Percentiles rank a stretch among this genome's conserved stretches.
Conservation (phyloP, 2,329 filamentous ascomycete species). For the Phaeosphaeria sp. region DNA sequence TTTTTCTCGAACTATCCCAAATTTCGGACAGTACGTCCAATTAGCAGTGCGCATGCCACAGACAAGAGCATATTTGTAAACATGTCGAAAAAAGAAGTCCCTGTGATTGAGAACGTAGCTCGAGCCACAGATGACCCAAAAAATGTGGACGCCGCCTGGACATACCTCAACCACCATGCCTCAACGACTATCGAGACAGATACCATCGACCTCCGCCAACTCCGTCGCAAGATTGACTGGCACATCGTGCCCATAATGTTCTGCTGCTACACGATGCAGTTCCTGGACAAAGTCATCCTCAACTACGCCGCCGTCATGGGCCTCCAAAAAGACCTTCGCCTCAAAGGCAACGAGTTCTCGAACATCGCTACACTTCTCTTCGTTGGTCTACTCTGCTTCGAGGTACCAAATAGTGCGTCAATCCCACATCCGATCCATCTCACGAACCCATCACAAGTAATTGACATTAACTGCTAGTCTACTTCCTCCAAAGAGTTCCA, state of each 20-base stretch:
- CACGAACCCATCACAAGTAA: neutral
- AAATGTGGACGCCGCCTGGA: conserved; percentile 16
- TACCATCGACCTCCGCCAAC: neutral
- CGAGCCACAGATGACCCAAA: neutral
- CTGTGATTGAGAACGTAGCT: neutral
- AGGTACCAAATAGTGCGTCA: conserved; percentile 45
- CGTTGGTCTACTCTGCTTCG: conserved; percentile 45
- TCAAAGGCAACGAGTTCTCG: conserved; percentile 46
- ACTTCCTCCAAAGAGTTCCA: conserved; percentile 56
- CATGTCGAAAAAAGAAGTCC: neutral
- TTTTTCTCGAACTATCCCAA: too few species aligned
- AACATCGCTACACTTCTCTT: conserved; percentile 46
- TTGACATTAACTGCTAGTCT: conserved; percentile 8
- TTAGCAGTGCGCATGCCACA: neutral
- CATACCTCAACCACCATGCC: conserved; percentile 8
- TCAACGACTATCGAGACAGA: neutral
- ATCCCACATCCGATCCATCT: neutral
- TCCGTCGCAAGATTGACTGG: conserved; percentile 45
- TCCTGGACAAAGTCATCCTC: conserved; percentile 45
- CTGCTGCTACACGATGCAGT: conserved; percentile 41
- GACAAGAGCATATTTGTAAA: neutral
- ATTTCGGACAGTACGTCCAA: too few species aligned
- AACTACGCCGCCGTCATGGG: conserved; percentile 51
- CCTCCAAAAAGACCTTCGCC: conserved; percentile 43
- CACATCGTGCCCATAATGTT: conserved; percentile 48